Evolutionary conservation across 2,329 filamentous ascomycete species (phyloP).

Genomic region (Ophiostoma perfectum): DNA sequence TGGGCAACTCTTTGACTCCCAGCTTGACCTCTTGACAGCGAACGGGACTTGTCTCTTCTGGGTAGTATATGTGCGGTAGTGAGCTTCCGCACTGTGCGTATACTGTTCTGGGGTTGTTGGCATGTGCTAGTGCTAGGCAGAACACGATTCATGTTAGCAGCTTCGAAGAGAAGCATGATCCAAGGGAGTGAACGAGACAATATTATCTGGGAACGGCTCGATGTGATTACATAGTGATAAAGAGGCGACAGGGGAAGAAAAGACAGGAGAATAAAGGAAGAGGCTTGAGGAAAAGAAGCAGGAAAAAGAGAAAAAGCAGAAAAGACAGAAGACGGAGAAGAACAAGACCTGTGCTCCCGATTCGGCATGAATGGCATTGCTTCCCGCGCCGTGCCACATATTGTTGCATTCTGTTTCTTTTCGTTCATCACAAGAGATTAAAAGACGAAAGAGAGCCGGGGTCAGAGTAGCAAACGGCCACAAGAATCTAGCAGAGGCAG

Average conservation of each 20-base stretch:
- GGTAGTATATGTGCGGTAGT: conserved; percentile 1
- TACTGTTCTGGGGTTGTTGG: background rate
- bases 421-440: background rate
- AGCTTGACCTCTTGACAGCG: no score
- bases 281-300: background rate
- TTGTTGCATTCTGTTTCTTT: background rate
- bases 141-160: conserved; percentile 5
- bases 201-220: no score
- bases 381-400: conserved; percentile 2
- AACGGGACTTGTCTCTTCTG: background rate
- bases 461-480: background rate
- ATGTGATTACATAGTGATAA: no score
- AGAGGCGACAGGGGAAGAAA: no score
- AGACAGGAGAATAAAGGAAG: background rate
- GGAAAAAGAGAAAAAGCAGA: background rate
- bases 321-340: background rate
- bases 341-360: background rate
- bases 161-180: background rate
- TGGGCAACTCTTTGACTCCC: background rate
- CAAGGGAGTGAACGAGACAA: background rate
- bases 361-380: conserved; percentile 1
- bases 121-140: background rate
- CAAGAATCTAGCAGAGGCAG: background rate
- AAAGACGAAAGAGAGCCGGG: background rate
- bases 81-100: background rate